Evolutionary conservation across 805 yeast species (phyloP).

Genomic region (Candida xiaguanensis): DNA sequence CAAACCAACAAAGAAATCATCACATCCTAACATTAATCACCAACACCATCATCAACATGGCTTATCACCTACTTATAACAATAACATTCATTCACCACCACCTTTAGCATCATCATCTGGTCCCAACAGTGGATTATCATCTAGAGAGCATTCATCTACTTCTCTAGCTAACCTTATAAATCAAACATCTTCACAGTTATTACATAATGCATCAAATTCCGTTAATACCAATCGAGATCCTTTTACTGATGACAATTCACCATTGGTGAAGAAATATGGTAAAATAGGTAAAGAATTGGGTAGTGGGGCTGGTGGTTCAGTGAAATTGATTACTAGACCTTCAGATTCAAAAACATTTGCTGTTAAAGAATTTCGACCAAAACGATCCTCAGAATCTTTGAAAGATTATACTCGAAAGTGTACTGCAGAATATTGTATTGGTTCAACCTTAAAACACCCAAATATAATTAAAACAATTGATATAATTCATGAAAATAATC

Average conservation of each 20-base stretch:
- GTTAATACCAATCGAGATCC: constrained; percentile 36
- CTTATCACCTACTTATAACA: constrained; percentile 13
- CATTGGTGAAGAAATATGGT: constrained; percentile 72
- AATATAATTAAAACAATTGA: constrained; percentile 90
- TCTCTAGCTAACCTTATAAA: constrained; percentile 34
- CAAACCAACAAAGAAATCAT: constrained; percentile 47
- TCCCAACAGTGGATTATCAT: constrained; percentile 12
- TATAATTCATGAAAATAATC: constrained; percentile 81
- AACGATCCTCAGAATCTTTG: constrained; percentile 67
- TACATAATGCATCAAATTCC: constrained; percentile 34
- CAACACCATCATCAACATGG: neutral
- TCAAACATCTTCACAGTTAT: constrained; percentile 34
- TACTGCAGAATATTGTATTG: constrained; percentile 92
- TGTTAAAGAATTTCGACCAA: constrained; percentile 85
- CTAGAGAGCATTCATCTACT: constrained; percentile 32
- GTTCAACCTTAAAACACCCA: constrained; percentile 84
- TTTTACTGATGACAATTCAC: constrained; percentile 38
- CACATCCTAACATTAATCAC: constrained; percentile 11
- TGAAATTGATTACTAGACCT: constrained; percentile 64
- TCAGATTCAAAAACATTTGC: constrained; percentile 76
- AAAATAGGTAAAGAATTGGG: constrained; percentile 85
- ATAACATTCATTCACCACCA: constrained; percentile 29
- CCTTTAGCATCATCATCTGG: constrained; percentile 11
- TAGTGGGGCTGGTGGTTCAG: constrained; percentile 95
- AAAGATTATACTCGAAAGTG: constrained; percentile 89